phyloP scores from a whole-genome alignment of 345 rosid genomes.

The Eutrema japonicum region DNA sequence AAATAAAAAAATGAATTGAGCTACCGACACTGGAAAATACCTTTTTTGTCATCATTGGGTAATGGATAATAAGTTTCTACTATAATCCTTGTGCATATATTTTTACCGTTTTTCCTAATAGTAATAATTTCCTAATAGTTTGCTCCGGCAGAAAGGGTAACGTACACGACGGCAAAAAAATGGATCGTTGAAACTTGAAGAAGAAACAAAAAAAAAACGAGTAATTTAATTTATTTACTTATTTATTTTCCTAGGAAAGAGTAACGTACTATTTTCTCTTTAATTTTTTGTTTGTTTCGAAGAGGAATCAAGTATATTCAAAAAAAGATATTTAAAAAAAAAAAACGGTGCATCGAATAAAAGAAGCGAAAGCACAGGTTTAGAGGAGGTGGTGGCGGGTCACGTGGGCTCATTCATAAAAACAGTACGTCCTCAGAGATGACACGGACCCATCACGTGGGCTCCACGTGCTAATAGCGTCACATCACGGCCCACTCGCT shows the following conservation, averaged over 20 bases:
- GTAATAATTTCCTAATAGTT: too few relatives aligned
- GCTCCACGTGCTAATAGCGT: slow-evolving; percentile 32
- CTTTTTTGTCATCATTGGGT: not conserved
- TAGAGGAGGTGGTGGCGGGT: slow-evolving; percentile 45
- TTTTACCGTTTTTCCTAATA: too few relatives aligned
- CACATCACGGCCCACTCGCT: slow-evolving; percentile 27
- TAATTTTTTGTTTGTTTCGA: slow-evolving; percentile 14
- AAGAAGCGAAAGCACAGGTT: slow-evolving; percentile 42
- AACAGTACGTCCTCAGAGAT: slow-evolving; percentile 42
- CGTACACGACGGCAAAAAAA: too few relatives aligned
- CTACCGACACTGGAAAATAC: slow-evolving; percentile 31
- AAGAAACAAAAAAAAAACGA: too few relatives aligned
- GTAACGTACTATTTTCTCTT: slow-evolving; percentile 4
- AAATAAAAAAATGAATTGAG: slow-evolving; percentile 7
- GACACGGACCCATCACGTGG: slow-evolving; percentile 47
- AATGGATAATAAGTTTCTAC: not conserved
- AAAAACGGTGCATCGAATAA: slow-evolving; percentile 31
- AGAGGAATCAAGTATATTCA: slow-evolving; percentile 24
- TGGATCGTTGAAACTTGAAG: too few relatives aligned
- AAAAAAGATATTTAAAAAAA: not conserved
- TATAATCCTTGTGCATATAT: not conserved
- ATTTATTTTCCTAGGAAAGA: too few relatives aligned
- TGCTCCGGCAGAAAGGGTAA: too few relatives aligned
- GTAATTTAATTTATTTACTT: too few relatives aligned
- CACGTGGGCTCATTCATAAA: slow-evolving; percentile 38